phyloP scores from a whole-genome alignment of 495 filamentous ascomycete genomes.

The Lineolata rhizophorae region DNA sequence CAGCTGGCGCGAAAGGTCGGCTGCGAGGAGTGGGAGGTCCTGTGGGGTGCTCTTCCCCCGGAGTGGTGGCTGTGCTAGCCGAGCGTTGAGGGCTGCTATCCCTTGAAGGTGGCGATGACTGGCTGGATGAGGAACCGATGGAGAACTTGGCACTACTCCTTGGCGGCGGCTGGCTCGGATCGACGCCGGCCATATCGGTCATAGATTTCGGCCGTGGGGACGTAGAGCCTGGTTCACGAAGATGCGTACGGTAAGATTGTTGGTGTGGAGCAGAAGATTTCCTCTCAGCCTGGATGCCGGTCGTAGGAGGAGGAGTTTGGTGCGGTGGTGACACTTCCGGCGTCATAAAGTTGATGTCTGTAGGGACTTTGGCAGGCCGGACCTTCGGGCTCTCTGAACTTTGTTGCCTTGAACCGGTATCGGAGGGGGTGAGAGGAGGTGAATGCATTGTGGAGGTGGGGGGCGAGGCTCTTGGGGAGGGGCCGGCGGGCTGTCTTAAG shows the following conservation, averaged over 20 bases:
- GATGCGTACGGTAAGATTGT: background rate
- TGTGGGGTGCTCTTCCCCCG: slow-evolving; percentile 1
- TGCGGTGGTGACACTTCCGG: slow-evolving; percentile 28
- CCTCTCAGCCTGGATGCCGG: no score
- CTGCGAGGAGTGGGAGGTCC: slow-evolving; percentile 19
- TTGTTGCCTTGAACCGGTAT: no score
- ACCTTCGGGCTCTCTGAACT: no score
- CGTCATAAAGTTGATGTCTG: slow-evolving; percentile 1
- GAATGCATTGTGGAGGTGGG: slow-evolving; percentile 49
- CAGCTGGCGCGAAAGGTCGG: slow-evolving; percentile 55
- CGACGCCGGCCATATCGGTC: slow-evolving; percentile 23
- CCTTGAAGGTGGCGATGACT: slow-evolving; percentile 41
- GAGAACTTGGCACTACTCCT: no score
- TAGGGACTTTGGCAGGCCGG: no score
- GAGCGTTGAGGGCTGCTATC: slow-evolving; percentile 32
- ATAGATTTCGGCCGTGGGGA: slow-evolving; percentile 19
- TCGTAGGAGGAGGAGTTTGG: slow-evolving; percentile 12
- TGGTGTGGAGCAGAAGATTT: no score
- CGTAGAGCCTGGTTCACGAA: slow-evolving; percentile 9
- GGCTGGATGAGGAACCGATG: slow-evolving; percentile 40
- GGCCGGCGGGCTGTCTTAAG: slow-evolving; percentile 19
- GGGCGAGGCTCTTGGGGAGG: slow-evolving; percentile 26
- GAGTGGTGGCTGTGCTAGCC: slow-evolving; percentile 19
- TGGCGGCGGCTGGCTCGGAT: slow-evolving; percentile 28
- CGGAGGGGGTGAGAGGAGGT: slow-evolving; percentile 76